Evolutionary conservation across 192 early-diverging fungal species (phyloP), one percentile per base, ranked within the genome.

Genomic region (Glomus cerebriforme): DNA sequence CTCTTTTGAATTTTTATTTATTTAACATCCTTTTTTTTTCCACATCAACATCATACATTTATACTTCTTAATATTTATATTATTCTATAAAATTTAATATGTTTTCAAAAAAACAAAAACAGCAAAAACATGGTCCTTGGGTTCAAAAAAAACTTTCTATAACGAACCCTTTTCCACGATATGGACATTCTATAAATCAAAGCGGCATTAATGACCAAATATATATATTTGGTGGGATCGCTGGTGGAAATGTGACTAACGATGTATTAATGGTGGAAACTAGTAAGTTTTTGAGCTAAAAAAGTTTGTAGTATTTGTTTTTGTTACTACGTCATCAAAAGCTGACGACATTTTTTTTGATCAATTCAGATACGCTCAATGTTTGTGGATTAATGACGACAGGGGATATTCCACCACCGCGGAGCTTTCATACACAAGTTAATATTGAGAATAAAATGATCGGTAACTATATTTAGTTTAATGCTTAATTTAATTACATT

Each of bases 381-480:
- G 81, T 81, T 39, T 77, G 80, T 35, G 35, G 69, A n/a, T 60
- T 86, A 43, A 80, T 77, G 37, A 60, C 85, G 26, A 77, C 82
- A 2, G 87, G 87, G 2, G 83, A 88, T 64, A 75, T 80, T 6
- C 88, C 88, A 2, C 64, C 71, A 2, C 82, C 81, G 8, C 75
- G 82, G 54, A 86, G 47, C 49, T 75, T 79, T 32, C 82, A 88
- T 47, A 80, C 86, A 4, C 84, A 84, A 37, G 84, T 85, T n/a
- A 73, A 84, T 29, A 77, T 89, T 13, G 83, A 83, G 3, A 80
- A 84, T 49, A 81, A 85, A 66, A 80, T 89, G 24, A 81, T 86
- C 60, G 75, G 85, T 87, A 82, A 79, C 82, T 78, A 24, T 31
- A 32, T 31, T 49, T 74, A 22, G 39, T 12, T 34, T n/a, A 49